These are phyloP conservation scores for Tripidium arundinaceum DNA, from an alignment of 202 grass and related monocot species.

Conservation along the genomic window DNA sequence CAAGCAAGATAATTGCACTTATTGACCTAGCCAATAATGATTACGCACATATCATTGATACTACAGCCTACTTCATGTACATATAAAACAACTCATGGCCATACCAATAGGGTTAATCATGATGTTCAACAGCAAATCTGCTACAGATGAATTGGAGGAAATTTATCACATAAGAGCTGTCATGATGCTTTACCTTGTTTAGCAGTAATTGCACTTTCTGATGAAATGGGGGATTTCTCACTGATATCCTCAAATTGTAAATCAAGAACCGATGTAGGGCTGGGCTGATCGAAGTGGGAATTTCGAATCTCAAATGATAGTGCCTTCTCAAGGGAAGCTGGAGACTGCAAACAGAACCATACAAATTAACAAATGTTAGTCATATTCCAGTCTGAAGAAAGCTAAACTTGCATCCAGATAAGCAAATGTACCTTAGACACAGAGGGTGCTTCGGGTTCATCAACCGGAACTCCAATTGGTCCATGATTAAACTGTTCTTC, in stretches of 20 bases:
- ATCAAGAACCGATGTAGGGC: slow-evolving; percentile 76
- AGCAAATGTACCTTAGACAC: slow-evolving; percentile 36
- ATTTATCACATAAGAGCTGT: neutral
- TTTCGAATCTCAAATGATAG: slow-evolving; percentile 47
- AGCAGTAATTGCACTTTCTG: slow-evolving; percentile 34
- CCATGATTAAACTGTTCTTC: slow-evolving; percentile 33
- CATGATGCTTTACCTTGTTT: slow-evolving; percentile 51
- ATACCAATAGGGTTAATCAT: slow-evolving; percentile 25
- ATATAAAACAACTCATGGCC: slow-evolving; percentile 5
- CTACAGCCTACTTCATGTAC: slow-evolving; percentile 16
- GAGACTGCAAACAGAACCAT: slow-evolving; percentile 44
- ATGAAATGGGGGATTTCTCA: slow-evolving; percentile 44
- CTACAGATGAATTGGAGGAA: neutral
- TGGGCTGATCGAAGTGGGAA: slow-evolving; percentile 56
- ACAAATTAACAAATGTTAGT: slow-evolving; percentile 26
- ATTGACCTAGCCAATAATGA: slow-evolving; percentile 22
- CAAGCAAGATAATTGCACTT: slow-evolving; percentile 30
- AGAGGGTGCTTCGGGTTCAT: slow-evolving; percentile 27
- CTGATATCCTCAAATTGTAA: slow-evolving; percentile 46
- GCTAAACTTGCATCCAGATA: slow-evolving; percentile 8
- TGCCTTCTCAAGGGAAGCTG: slow-evolving; percentile 44
- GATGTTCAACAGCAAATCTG: slow-evolving; percentile 6
- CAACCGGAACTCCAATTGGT: slow-evolving; percentile 25
- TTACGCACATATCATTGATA: slow-evolving; percentile 15
- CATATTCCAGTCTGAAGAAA: slow-evolving; percentile 15